A percentile compares a stretch with the other conserved stretches of the same genome.
Evolutionary conservation across 192 early-diverging fungal species (phyloP).

Genomic region (Mortierella antarctica): DNA sequence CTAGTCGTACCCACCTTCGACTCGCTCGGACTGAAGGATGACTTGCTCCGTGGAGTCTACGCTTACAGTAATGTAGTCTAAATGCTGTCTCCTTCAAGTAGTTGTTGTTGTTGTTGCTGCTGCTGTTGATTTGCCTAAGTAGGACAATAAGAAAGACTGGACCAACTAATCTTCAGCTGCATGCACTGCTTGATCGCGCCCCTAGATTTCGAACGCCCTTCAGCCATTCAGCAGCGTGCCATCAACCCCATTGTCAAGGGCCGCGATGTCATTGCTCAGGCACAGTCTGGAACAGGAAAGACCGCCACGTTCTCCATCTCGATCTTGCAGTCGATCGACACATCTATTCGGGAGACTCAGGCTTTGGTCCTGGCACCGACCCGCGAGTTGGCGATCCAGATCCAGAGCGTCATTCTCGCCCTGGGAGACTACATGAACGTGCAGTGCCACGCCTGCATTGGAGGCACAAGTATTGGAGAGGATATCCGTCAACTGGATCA

Average conservation of each 20-base stretch:
- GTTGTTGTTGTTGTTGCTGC: too few species aligned
- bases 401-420: slow-evolving; percentile 91
- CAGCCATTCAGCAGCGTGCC: slow-evolving; percentile 98
- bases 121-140: too few species aligned
- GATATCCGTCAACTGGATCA: slow-evolving; percentile 93
- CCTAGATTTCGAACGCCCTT: slow-evolving; percentile 94
- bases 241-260: slow-evolving; percentile 90
- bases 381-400: slow-evolving; percentile 96
- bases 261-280: slow-evolving; percentile 96
- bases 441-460: slow-evolving; percentile 95
- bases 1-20: slow-evolving; percentile 86
- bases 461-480: slow-evolving; percentile 92
- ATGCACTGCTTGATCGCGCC: background rate
- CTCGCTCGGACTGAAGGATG: slow-evolving; percentile 96
- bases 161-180: background rate
- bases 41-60: slow-evolving; percentile 96
- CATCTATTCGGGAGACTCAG: slow-evolving; percentile 88
- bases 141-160: background rate
- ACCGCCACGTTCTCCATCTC: slow-evolving; percentile 98
- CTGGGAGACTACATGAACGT: slow-evolving; percentile 98
- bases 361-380: slow-evolving; percentile 95
- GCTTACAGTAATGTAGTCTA: slow-evolving; percentile 82
- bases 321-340: slow-evolving; percentile 91
- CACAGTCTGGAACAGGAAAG: slow-evolving; percentile 99
- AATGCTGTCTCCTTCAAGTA: background rate